phyloP scores from a whole-genome alignment of 139 green algal genomes.

The Yamagishiella unicocca region DNA sequence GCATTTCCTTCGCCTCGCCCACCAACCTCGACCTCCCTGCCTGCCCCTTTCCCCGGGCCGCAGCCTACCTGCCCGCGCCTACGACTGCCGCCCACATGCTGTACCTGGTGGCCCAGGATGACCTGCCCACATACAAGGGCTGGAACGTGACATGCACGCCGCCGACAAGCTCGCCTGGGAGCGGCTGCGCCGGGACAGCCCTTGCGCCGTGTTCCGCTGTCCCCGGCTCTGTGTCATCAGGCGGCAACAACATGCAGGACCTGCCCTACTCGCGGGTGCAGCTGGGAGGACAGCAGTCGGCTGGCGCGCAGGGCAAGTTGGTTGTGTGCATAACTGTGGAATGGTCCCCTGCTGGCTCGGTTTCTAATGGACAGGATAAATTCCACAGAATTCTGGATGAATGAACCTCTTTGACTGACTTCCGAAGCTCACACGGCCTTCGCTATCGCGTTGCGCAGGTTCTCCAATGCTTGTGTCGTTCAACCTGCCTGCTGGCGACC shows the following conservation, averaged over 20 bases:
- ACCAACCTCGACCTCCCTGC: too few species aligned
- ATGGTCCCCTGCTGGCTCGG: too few species aligned
- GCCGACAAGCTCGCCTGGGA: neutral
- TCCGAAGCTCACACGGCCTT: too few species aligned
- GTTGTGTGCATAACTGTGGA: too few species aligned
- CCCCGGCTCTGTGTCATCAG: too few species aligned
- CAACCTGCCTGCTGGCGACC: constrained; percentile 1
- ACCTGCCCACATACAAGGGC: constrained; percentile 63
- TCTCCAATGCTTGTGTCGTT: constrained; percentile 21
- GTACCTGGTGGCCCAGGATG: constrained; percentile 59
- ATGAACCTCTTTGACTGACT: too few species aligned
- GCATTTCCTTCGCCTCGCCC: too few species aligned
- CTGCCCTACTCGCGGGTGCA: neutral
- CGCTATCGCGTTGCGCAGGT: too few species aligned
- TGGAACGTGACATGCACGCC: constrained; percentile 55
- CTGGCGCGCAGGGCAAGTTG: too few species aligned
- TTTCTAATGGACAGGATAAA: too few species aligned
- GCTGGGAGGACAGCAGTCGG: too few species aligned
- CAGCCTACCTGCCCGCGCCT: constrained; percentile 21
- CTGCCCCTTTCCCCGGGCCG: neutral
- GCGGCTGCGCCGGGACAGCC: constrained; percentile 29
- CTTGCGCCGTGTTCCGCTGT: constrained; percentile 39
- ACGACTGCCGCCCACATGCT: constrained; percentile 35
- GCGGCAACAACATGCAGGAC: constrained; percentile 42
- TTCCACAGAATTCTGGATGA: too few species aligned